Conservation (phyloP, 768 basidiomycete species). For the Boletus edulis region DNA sequence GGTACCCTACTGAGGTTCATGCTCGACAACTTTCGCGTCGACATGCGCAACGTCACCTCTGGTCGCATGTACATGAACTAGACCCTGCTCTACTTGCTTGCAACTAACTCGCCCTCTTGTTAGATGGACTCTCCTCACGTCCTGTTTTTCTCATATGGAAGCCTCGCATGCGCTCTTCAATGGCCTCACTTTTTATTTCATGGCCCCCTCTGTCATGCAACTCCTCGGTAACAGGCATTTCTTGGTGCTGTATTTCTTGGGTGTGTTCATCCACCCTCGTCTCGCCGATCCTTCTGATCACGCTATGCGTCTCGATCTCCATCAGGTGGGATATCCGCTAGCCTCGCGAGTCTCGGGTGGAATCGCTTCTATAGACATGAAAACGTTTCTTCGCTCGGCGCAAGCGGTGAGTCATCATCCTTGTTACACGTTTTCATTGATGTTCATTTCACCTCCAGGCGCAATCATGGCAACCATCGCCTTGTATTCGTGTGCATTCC, state of each 20-base stretch:
- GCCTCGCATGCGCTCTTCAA: constrained; percentile 69
- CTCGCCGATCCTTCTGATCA: background rate
- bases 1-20: constrained; percentile 45
- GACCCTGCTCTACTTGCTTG: background rate
- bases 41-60: constrained; percentile 54
- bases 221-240: constrained; percentile 68
- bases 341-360: constrained; percentile 48
- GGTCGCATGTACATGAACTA: constrained; percentile 60
- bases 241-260: constrained; percentile 69
- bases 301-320: background rate
- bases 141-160: constrained; percentile 67
- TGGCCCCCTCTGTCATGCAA: constrained; percentile 61
- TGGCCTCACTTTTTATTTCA: constrained; percentile 74
- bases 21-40: constrained; percentile 60
- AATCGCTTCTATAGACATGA: constrained; percentile 34
- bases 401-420: constrained; percentile 56
- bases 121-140: constrained; percentile 76
- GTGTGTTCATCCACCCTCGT: constrained; percentile 34
- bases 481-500: constrained; percentile 69
- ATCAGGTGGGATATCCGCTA: constrained; percentile 60
- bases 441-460: constrained; percentile 38
- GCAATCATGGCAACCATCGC: constrained; percentile 71
- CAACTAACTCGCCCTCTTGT: background rate
- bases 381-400: constrained; percentile 50
- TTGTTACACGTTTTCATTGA: background rate